These are phyloP conservation scores for Penicillium fuscoglaucum DNA, from an alignment of 2,329 filamentous ascomycete species.

Conservation along the genomic window DNA sequence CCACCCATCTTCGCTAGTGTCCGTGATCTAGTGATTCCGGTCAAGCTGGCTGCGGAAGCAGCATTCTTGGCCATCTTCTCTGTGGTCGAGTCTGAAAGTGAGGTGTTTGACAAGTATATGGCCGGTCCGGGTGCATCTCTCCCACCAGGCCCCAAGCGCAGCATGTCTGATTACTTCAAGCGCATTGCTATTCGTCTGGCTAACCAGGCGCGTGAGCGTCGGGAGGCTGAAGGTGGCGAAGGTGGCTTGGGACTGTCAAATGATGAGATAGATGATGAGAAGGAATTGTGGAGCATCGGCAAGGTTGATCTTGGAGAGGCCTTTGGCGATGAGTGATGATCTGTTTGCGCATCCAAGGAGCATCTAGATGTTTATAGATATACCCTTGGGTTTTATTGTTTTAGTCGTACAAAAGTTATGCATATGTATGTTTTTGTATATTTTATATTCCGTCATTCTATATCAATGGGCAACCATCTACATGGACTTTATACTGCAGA, in stretches of 20 bases:
- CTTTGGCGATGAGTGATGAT: slow-evolving; percentile 24
- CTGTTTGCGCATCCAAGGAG: slow-evolving; percentile 21
- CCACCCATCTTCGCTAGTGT: slow-evolving; percentile 86
- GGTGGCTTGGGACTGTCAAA: slow-evolving; percentile 82
- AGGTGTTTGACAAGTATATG: slow-evolving; percentile 90
- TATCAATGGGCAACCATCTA: background rate
- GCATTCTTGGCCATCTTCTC: slow-evolving; percentile 89
- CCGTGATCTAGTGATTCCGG: slow-evolving; percentile 85
- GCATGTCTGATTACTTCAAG: slow-evolving; percentile 97
- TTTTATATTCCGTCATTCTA: slow-evolving; percentile 4
- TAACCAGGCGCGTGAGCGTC: slow-evolving; percentile 82
- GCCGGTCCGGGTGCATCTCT: slow-evolving; percentile 65
- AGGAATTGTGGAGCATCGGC: slow-evolving; percentile 93
- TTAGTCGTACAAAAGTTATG: slow-evolving; percentile 25
- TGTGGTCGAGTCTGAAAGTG: slow-evolving; percentile 81
- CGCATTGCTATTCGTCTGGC: slow-evolving; percentile 81
- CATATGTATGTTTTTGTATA: slow-evolving; percentile 12
- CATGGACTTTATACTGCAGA: slow-evolving; percentile 4
- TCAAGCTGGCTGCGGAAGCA: slow-evolving; percentile 92
- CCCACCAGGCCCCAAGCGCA: slow-evolving; percentile 72
- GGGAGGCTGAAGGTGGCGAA: slow-evolving; percentile 85
- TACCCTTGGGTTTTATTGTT: slow-evolving; percentile 24
- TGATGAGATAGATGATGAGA: slow-evolving; percentile 92
- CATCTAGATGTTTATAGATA: slow-evolving; percentile 29
- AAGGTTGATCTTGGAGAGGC: slow-evolving; percentile 76